Evolutionary conservation across 306 rosid species (phyloP).

Genomic region (Medicago truncatula): MtrunA17r5.0-ANR NC_053046.1:30868501-30869000

Average conservation of each 20-base stretch:
- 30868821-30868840: conserved; percentile 96
- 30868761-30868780: too few relatives aligned
- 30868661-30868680: too few relatives aligned
- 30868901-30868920: conserved; percentile 94
- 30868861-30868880: conserved; percentile 71
- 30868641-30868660: too few relatives aligned
- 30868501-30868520: conserved; percentile 52
- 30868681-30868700: too few relatives aligned
- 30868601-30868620: background rate
- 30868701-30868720: too few relatives aligned
- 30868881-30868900: conserved; percentile 72
- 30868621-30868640: too few relatives aligned
- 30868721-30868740: too few relatives aligned
- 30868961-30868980: conserved; percentile 83
- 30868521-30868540: conserved; percentile 83
- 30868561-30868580: background rate
- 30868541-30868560: conserved; percentile 86
- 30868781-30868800: conserved; percentile 60
- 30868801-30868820: conserved; percentile 72
- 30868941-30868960: conserved; percentile 87
- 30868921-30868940: conserved; percentile 90
- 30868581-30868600: background rate
- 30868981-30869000: conserved; percentile 89
- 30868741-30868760: too few relatives aligned
- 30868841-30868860: conserved; percentile 95